Evolutionary conservation across 352 stramenopile species (phyloP), one percentile per base, ranked within the genome.

Genomic region (Globisporangium takayamanum): DNA sequence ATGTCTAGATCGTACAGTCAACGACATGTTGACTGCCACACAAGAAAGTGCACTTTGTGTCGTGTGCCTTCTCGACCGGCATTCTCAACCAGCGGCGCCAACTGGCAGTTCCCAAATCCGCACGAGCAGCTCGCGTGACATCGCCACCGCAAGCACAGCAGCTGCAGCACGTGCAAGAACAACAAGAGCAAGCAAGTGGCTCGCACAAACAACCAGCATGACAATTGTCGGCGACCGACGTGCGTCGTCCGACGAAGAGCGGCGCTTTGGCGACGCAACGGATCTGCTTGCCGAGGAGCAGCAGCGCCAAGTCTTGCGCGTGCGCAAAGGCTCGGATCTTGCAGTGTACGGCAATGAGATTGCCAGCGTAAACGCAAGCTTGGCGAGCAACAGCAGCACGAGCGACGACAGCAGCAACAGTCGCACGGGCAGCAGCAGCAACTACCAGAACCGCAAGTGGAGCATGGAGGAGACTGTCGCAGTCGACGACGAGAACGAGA

Each of bases 391-490:
- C 41, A 59, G 79, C 30, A 68, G 68, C 1, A 67, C 72, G 45
- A 65, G 69, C 1, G 76, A 84, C 46, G 65, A 59, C 3, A 69
- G 48, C 26, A 41, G n/a, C 2, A 20, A n/a, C 16, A 46, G 41
- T 18, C 33, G 51, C 41, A 49, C 6, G 1, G 51, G 22, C 18
- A 49, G 58, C 20, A n/a, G 37, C 46, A 55, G 74, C 63, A 92
- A 92, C 67, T 92, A 89, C 63, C 62, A 80, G 63, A 88, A 92
- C 72, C 79, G 80, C 68, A 92, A 90, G 69, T 90, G 80, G 80
- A 89, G 76, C 63, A 87, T 90, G 66, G 80, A 92, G 53, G 84
- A 94, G 63, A 88, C 67, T 3, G 80, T 89, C n/a, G 59, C 72
- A 1, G 73, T 89, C 14, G 77, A 91, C 53, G 76, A 92, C 50